Evolutionary conservation across 2,329 filamentous ascomycete species (phyloP).

Genomic region (Neonectria hederae): DNA sequence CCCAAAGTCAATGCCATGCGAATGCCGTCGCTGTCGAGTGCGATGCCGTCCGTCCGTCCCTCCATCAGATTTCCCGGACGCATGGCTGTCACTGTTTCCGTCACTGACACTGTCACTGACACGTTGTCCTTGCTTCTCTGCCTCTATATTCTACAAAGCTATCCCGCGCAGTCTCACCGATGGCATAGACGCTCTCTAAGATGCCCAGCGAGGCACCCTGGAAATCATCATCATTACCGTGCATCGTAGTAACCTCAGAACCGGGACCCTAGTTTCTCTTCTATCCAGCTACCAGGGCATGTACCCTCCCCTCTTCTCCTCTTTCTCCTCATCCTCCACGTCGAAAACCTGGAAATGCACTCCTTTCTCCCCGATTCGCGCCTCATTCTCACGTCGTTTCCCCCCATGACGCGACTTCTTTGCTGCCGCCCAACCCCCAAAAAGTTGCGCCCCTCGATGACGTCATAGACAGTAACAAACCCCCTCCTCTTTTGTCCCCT

Average conservation of each 20-base stretch:
- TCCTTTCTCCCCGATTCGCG: not conserved
- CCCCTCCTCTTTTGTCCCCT: not conserved
- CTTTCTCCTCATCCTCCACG: not conserved
- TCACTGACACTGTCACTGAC: too few relatives aligned
- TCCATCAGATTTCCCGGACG: not conserved
- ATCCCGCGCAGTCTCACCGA: too few relatives aligned
- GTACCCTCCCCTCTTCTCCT: not conserved
- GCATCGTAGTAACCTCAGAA: not conserved
- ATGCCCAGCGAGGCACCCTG: too few relatives aligned
- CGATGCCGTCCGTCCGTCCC: not conserved
- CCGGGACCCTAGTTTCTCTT: not conserved
- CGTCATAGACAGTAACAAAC: conserved; percentile 1
- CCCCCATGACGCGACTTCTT: not conserved
- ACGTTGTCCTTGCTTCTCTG: too few relatives aligned
- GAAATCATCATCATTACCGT: not conserved
- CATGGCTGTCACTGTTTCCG: not conserved
- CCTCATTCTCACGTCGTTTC: not conserved
- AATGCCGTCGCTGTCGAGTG: not conserved
- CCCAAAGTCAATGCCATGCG: not conserved
- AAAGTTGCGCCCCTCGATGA: conserved; percentile 7
- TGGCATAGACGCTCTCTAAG: too few relatives aligned
- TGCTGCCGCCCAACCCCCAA: not conserved
- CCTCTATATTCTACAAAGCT: too few relatives aligned
- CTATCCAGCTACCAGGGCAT: too few relatives aligned
- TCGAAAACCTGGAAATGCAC: not conserved